Conservation (phyloP, 78 protist genomes). For the Planoprotostelium fungivorum region DNA sequence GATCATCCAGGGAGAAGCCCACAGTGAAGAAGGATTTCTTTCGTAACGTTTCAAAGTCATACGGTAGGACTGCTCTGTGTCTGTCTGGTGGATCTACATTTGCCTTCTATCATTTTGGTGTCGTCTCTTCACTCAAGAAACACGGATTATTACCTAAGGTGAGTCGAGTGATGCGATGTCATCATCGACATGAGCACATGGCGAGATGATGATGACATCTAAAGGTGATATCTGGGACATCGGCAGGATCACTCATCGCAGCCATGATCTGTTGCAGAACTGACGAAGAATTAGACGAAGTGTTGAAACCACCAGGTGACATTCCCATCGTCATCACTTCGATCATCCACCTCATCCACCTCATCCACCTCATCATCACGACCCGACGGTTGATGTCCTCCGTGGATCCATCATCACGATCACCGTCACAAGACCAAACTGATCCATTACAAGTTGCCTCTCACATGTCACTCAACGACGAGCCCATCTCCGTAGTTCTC, state of each 20-base stretch:
- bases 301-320: background rate
- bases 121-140: slow-evolving; percentile 42
- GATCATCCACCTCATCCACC: too few species aligned
- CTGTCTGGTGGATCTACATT: slow-evolving; percentile 67
- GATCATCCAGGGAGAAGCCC: background rate
- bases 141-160: slow-evolving; percentile 53
- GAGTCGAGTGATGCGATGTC: too few species aligned
- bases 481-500: background rate
- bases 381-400: too few species aligned
- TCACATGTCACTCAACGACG: background rate
- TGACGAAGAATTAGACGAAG: slow-evolving; percentile 12
- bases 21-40: slow-evolving; percentile 25
- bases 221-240: slow-evolving; percentile 41
- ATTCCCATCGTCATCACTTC: too few species aligned
- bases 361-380: too few species aligned
- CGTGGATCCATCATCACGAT: too few species aligned
- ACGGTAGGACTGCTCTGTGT: slow-evolving; percentile 71
- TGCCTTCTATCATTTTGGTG: slow-evolving; percentile 76
- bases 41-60: slow-evolving; percentile 27
- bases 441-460: background rate
- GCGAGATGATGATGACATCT: too few species aligned
- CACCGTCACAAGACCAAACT: background rate
- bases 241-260: slow-evolving; percentile 50
- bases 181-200: too few species aligned
- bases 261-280: slow-evolving; percentile 23